These are phyloP conservation scores for Trichothecium roseum DNA, from an alignment of 2,329 filamentous ascomycete species.

Conservation along the genomic window DNA sequence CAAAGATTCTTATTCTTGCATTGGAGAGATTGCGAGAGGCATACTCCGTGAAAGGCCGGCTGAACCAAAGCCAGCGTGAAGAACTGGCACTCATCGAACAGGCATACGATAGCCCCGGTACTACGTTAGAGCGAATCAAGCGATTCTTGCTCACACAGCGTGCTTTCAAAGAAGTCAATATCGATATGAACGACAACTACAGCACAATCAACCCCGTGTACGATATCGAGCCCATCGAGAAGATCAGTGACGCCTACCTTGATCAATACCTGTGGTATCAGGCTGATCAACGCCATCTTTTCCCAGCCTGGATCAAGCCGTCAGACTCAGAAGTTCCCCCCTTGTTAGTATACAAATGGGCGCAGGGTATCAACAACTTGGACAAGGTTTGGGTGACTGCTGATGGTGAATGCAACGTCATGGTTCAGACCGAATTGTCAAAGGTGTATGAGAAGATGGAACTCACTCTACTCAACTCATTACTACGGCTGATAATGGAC, in stretches of 20 bases:
- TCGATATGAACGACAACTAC: conserved; percentile 99
- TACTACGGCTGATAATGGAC: conserved; percentile 94
- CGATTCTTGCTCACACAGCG: conserved; percentile 92
- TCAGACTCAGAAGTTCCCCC: conserved; percentile 97
- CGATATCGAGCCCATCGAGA: conserved; percentile 97
- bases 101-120: conserved; percentile 95
- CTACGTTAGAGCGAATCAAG: conserved; percentile 92
- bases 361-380: conserved; percentile 97
- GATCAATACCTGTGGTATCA: conserved; percentile 99
- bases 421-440: conserved; percentile 97
- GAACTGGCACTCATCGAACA: conserved; percentile 95
- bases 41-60: conserved; percentile 91
- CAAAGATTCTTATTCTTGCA: conserved; percentile 93
- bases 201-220: conserved; percentile 98
- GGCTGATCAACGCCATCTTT: conserved; percentile 91
- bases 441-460: conserved; percentile 99
- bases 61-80: conserved; percentile 96
- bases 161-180: conserved; percentile 98
- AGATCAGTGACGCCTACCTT: conserved; percentile 97
- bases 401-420: conserved; percentile 93
- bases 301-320: conserved; percentile 98
- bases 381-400: conserved; percentile 90
- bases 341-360: conserved; percentile 94
- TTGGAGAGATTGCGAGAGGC: conserved; percentile 87
- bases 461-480: conserved; percentile 84